A percentile compares a stretch with the other conserved stretches of the same genome.
These are phyloP conservation scores for Daldinia grandis DNA, from an alignment of 495 filamentous ascomycete genomes.

Conservation along the genomic window DNA sequence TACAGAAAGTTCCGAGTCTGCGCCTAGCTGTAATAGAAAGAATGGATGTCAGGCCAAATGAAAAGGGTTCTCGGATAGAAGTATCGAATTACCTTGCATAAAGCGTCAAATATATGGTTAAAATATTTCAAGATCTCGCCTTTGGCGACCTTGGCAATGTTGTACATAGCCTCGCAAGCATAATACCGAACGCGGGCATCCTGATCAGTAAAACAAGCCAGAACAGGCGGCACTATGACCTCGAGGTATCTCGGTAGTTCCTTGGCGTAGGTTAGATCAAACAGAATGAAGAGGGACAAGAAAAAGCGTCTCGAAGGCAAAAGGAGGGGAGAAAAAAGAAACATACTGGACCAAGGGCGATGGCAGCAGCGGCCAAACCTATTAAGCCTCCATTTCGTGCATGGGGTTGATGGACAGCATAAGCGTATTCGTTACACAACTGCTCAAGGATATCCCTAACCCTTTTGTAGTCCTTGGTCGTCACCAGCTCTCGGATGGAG, in stretches of 20 bases:
- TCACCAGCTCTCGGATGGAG: conserved; percentile 84
- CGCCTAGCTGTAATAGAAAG: conserved; percentile 72
- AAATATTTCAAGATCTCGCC: conserved; percentile 96
- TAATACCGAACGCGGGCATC: conserved; percentile 99
- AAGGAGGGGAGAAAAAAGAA: not conserved
- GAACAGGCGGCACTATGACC: conserved; percentile 92
- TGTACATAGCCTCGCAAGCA: conserved; percentile 99
- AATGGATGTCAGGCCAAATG: conserved; percentile 11
- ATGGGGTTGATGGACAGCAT: conserved; percentile 96
- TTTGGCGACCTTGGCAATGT: conserved; percentile 99
- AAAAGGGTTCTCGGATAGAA: not conserved
- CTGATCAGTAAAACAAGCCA: conserved; percentile 98
- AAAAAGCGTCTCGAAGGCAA: not conserved
- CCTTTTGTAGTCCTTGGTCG: conserved; percentile 75
- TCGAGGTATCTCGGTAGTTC: conserved; percentile 90
- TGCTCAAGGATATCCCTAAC: conserved; percentile 91
- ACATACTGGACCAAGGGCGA: conserved; percentile 89
- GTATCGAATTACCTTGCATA: conserved; percentile 81
- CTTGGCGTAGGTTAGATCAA: conserved; percentile 49
- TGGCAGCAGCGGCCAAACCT: conserved; percentile 93
- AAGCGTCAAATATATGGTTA: conserved; percentile 96
- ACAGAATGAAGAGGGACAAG: not conserved
- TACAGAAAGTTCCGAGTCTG: conserved; percentile 94
- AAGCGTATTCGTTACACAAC: conserved; percentile 97
- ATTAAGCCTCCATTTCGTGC: conserved; percentile 97